Conservation (phyloP, 1,139 yeast species). For the Arxiozyma telluris region DNA sequence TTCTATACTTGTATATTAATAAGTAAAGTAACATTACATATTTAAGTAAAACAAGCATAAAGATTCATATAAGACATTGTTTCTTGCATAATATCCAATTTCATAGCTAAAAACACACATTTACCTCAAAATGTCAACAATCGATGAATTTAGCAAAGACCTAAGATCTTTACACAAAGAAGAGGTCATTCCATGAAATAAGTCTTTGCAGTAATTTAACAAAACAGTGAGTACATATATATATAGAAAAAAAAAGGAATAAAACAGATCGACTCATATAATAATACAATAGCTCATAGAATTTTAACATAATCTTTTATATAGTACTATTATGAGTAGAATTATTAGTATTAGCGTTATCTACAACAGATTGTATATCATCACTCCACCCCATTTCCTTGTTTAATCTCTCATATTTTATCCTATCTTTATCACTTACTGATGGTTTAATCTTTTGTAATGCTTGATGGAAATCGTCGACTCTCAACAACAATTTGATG, state of each 20-base stretch:
- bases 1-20: too few relatives aligned
- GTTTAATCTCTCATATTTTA: conserved; percentile 58
- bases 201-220: background rate
- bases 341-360: too few relatives aligned
- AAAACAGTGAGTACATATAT: too few relatives aligned
- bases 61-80: too few relatives aligned
- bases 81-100: too few relatives aligned
- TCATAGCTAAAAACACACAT: too few relatives aligned
- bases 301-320: background rate
- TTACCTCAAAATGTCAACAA: too few relatives aligned
- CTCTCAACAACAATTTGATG: conserved; percentile 46
- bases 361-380: conserved; percentile 15
- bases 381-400: conserved; percentile 51
- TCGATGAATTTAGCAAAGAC: too few relatives aligned
- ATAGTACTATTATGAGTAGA: background rate
- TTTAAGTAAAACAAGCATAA: too few relatives aligned
- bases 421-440: conserved; percentile 79
- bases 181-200: conserved; percentile 33
- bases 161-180: too few relatives aligned
- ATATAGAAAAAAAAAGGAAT: background rate
- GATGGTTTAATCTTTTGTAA: conserved; percentile 74
- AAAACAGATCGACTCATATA: background rate
- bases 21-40: too few relatives aligned
- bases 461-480: conserved; percentile 62
- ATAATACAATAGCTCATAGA: background rate